Percentiles rank a stretch among this genome's conserved stretches.
These are phyloP conservation scores for Neurospora discreta DNA, from an alignment of 495 filamentous ascomycete genomes.

Conservation along the genomic window DNA sequence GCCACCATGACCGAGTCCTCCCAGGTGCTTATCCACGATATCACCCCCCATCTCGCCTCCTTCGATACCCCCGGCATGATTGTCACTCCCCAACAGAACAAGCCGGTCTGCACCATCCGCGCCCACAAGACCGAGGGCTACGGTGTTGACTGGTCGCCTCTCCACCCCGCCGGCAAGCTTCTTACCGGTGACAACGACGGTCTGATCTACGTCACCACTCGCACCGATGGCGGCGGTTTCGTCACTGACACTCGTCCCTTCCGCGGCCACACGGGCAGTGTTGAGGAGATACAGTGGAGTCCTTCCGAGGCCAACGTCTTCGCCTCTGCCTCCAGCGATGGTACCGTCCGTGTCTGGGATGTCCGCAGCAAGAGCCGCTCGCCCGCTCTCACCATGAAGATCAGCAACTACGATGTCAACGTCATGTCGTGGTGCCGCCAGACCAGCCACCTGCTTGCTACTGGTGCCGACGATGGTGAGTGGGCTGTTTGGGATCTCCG, in stretches of 20 bases:
- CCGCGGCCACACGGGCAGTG: slow-evolving; percentile 67
- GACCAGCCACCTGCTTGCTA: slow-evolving; percentile 79
- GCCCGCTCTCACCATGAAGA: slow-evolving; percentile 72
- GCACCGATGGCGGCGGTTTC: slow-evolving; percentile 78
- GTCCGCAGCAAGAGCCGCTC: slow-evolving; percentile 77
- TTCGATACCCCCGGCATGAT: slow-evolving; percentile 81
- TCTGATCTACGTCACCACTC: slow-evolving; percentile 73
- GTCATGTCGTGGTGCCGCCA: slow-evolving; percentile 88
- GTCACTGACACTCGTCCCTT: slow-evolving; percentile 72
- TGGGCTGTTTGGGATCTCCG: slow-evolving; percentile 96
- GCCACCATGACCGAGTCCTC: slow-evolving; percentile 86
- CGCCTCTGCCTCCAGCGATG: slow-evolving; percentile 83
- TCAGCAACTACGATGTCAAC: slow-evolving; percentile 81
- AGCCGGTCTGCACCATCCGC: slow-evolving; percentile 72
- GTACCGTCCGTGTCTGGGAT: slow-evolving; percentile 92
- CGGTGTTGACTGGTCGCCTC: slow-evolving; percentile 85
- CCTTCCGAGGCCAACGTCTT: slow-evolving; percentile 87
- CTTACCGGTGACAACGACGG: slow-evolving; percentile 87
- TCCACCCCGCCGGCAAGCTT: slow-evolving; percentile 63
- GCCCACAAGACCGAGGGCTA: slow-evolving; percentile 93
- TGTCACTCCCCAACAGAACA: slow-evolving; percentile 69
- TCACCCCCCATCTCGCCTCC: slow-evolving; percentile 72
- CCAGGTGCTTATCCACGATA: slow-evolving; percentile 84
- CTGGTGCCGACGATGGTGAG: slow-evolving; percentile 84
- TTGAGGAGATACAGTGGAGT: slow-evolving; percentile 95